A percentile compares a stretch with the other conserved stretches of the same genome.
These are phyloP conservation scores for Paraphaeosphaeria minitans DNA, from an alignment of 2,329 filamentous ascomycete genomes.

Conservation along the genomic window DNA sequence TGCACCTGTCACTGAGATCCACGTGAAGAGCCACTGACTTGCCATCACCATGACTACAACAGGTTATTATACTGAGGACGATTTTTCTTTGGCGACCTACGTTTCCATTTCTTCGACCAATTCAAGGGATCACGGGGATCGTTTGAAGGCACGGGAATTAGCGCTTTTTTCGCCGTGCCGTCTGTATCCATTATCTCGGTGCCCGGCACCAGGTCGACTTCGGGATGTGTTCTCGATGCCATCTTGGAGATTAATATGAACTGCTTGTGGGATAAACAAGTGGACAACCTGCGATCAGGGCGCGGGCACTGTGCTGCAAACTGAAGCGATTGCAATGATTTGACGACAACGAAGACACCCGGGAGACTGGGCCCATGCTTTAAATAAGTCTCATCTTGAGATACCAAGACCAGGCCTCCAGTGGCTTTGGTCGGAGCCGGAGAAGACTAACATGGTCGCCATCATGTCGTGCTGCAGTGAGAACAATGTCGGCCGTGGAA, in stretches of 20 bases:
- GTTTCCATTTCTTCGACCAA: conserved; percentile 44
- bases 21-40: conserved; percentile 50
- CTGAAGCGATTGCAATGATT: not conserved
- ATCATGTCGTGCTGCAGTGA: not conserved
- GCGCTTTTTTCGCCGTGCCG: conserved; percentile 27
- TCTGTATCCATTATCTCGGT: conserved; percentile 36
- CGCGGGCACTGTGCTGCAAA: not conserved
- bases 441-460: not conserved
- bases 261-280: not conserved
- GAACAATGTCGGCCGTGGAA: not conserved
- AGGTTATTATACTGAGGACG: not conserved
- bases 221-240: conserved; percentile 11
- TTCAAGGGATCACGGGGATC: conserved; percentile 46
- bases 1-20: conserved; percentile 51
- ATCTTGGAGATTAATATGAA: conserved; percentile 12
- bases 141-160: conserved; percentile 38
- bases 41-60: conserved; percentile 40
- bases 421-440: not conserved
- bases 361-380: not conserved
- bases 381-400: not conserved
- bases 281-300: not conserved
- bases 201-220: conserved; percentile 33
- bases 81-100: conserved; percentile 19
- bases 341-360: not conserved
- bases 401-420: not conserved